These are phyloP conservation scores for Blastocystis sp. DNA, from an alignment of 352 stramenopile species.

Conservation along the genomic window DNA sequence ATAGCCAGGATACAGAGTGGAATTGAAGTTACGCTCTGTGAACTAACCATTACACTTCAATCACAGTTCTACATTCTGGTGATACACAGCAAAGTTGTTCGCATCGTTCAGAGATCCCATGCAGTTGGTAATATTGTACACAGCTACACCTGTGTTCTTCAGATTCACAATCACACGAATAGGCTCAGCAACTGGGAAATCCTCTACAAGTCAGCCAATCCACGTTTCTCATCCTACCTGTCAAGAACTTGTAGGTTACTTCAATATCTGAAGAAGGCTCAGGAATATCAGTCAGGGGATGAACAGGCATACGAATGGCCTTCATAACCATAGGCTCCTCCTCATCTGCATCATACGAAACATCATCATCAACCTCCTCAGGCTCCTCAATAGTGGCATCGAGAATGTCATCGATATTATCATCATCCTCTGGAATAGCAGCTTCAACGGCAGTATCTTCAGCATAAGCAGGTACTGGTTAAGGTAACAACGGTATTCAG, in stretches of 20 bases:
- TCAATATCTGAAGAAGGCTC: conserved; percentile 61
- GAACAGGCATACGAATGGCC: neutral
- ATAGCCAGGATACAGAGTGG: conserved; percentile 58
- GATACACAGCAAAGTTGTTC: conserved; percentile 42
- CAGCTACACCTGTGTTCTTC: conserved; percentile 53
- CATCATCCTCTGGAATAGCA: neutral
- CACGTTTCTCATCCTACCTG: neutral
- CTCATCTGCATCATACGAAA: conserved; percentile 49
- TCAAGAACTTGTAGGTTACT: conserved; percentile 58
- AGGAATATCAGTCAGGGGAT: conserved; percentile 62
- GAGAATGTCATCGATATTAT: conserved; percentile 58
- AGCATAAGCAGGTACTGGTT: conserved; percentile 1
- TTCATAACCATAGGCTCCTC: conserved; percentile 48
- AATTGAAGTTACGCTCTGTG: conserved; percentile 61
- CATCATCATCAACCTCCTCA: conserved; percentile 52
- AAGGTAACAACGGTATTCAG: neutral
- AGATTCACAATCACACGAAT: conserved; percentile 62
- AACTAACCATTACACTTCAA: conserved; percentile 14
- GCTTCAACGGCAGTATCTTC: conserved; percentile 12
- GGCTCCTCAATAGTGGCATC: conserved; percentile 40
- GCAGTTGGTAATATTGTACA: conserved; percentile 62
- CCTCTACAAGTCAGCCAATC: neutral
- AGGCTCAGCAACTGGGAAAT: conserved; percentile 34
- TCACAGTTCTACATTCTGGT: conserved; percentile 46
- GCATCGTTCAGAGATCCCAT: conserved; percentile 62